Evolutionary conservation across 495 filamentous ascomycete species (phyloP).

Genomic region (Corynascus novoguineensis): DNA sequence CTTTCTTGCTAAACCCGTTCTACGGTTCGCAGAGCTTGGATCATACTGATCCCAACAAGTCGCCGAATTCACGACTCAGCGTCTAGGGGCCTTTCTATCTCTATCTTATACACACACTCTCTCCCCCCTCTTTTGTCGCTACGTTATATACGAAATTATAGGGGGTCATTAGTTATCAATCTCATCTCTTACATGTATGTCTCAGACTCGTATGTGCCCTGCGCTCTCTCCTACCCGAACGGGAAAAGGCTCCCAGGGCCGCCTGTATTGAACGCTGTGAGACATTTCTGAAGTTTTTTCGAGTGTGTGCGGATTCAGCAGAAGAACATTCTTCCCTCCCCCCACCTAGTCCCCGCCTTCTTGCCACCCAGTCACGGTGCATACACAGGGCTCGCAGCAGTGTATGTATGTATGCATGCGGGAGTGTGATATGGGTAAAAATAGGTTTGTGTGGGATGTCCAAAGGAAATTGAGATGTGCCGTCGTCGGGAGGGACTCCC

Average conservation of each 20-base stretch:
- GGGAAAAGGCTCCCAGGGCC: background rate
- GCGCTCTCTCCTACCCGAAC: background rate
- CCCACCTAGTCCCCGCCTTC: no score
- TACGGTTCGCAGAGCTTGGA: background rate
- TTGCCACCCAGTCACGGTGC: no score
- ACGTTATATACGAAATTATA: no score
- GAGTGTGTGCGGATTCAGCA: no score
- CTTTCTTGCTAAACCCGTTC: background rate
- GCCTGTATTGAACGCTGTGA: background rate
- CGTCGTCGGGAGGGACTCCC: background rate
- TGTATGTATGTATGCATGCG: no score
- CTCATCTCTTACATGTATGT: slow-evolving; percentile 12
- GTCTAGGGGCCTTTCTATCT: background rate
- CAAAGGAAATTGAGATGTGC: slow-evolving; percentile 1
- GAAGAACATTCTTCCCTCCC: no score
- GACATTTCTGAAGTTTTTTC: no score
- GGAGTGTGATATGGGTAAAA: slow-evolving; percentile 1
- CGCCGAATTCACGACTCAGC: slow-evolving; percentile 4
- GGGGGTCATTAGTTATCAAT: no score
- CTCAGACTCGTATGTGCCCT: slow-evolving; percentile 4
- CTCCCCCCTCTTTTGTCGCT: no score
- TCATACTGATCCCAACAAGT: background rate
- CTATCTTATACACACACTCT: no score
- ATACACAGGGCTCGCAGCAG: no score
- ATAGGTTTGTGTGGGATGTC: background rate